Evolutionary conservation across 495 filamentous ascomycete genomes (phyloP), one percentile per base, ranked within the genome.

Genomic region (Annulohypoxylon stygium): DNA sequence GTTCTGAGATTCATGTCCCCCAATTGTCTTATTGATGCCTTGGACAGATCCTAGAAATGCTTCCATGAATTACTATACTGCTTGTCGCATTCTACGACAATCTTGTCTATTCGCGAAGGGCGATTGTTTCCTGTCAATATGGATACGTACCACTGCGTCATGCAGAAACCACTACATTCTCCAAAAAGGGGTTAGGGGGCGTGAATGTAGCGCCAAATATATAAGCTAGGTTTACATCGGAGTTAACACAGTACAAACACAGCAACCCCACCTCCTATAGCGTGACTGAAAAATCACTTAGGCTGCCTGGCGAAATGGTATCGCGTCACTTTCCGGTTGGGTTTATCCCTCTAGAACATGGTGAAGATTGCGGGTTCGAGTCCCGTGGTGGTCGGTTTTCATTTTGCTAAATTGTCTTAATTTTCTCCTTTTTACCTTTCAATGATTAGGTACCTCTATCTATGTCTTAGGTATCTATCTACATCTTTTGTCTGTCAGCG

Each of bases 331-430:
- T 75, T 75, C 73, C 73, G 73, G 73, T 57, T 30, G 30, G 30
- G 30, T 30, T 30, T 71, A 39, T 18, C 18, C 16, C 43, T 16
- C 43, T 60, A 67, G 72, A 75, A 67, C 58, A 75, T 75, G 73
- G 73, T 72, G 73, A 75, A 75, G 73, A 75, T 75, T 75, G 69
- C 73, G 73, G 73, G 73, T 75, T 75, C 73, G 73, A 75, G 73
- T 75, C 73, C 73, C 73, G 73, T 75, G 73, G 64, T 75, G 73
- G 73, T 75, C 73, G 73, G 6, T 59, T 61, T 68, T 50, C 25
- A 3, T 34, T 14, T 50, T 33, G 39, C 18, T 34, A 11, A 3
- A 25, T 67, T 37, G 37, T 64, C 18, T 23, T 3, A 5, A 18
- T 45, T n/a, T 45, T 14, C 41, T n/a, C 41, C 45, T 39, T 9